Conservation (phyloP, 345 rosid genomes). For the Angophora floribunda region DNA sequence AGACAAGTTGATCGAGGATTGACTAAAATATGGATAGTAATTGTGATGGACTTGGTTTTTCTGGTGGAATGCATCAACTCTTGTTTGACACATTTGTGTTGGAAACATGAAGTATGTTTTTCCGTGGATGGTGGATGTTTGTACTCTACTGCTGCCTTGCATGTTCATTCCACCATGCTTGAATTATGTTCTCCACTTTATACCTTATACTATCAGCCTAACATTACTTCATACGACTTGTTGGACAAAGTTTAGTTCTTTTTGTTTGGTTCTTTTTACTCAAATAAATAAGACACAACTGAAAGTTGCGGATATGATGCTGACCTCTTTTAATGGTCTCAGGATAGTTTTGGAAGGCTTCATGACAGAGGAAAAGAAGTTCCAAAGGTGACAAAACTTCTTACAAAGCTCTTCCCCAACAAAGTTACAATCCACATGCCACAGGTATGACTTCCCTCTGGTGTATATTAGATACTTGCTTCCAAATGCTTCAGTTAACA, state of each 20-base stretch:
- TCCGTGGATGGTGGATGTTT: not conserved
- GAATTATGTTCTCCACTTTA: not conserved
- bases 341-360: slow-evolving; percentile 79
- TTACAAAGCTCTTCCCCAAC: slow-evolving; percentile 76
- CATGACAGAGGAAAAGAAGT: slow-evolving; percentile 75
- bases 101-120: not conserved
- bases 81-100: not conserved
- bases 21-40: not conserved
- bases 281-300: not conserved
- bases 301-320: not conserved
- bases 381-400: slow-evolving; percentile 56
- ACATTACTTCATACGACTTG: not conserved
- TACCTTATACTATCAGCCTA: not conserved
- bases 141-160: not conserved
- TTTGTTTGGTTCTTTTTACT: not conserved
- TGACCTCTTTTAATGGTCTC: slow-evolving; percentile 13
- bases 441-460: slow-evolving; percentile 36
- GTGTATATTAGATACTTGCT: not conserved
- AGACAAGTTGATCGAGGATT: not conserved
- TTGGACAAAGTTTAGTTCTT: not conserved
- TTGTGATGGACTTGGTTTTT: not conserved
- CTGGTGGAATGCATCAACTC: not conserved
- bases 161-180: not conserved
- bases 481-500: not conserved
- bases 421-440: slow-evolving; percentile 87